Evolutionary conservation across 169 alveolate genomes (phyloP).

Genomic region (Cryptosporidium ryanae): DNA sequence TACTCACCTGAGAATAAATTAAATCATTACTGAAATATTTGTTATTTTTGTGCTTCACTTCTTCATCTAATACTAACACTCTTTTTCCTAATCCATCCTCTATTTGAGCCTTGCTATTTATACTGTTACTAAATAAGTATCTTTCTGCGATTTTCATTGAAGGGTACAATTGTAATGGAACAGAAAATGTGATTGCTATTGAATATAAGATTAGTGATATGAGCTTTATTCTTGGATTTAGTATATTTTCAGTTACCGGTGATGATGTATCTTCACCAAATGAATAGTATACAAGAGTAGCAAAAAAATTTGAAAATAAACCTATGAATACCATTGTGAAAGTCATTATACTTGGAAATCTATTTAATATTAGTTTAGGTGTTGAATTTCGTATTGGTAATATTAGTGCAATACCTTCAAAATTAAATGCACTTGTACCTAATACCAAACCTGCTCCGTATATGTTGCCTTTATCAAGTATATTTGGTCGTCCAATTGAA

Average conservation of each 20-base stretch:
- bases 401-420: slow-evolving; percentile 61
- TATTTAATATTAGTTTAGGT: slow-evolving; percentile 6
- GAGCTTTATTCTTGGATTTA: slow-evolving; percentile 38
- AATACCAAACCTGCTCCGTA: slow-evolving; percentile 74
- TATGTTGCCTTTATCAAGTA: slow-evolving; percentile 15
- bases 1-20: background rate
- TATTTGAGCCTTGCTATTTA: background rate
- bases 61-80: background rate
- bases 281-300: slow-evolving; percentile 60
- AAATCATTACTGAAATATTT: background rate
- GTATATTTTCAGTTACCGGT: slow-evolving; percentile 64
- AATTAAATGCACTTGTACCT: slow-evolving; percentile 70
- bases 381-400: slow-evolving; percentile 60
- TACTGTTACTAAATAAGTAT: slow-evolving; percentile 4
- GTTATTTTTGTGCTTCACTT: background rate
- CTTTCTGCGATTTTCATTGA: slow-evolving; percentile 46
- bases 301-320: slow-evolving; percentile 41
- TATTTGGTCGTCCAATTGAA: slow-evolving; percentile 42
- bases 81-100: background rate
- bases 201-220: slow-evolving; percentile 40
- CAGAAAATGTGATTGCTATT: slow-evolving; percentile 54
- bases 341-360: slow-evolving; percentile 24
- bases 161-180: slow-evolving; percentile 62
- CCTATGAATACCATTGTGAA: slow-evolving; percentile 59
- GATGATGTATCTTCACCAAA: slow-evolving; percentile 72